Evolutionary conservation across 306 rosid species (phyloP).

Genomic region (Macrotyloma uniflorum): DNA sequence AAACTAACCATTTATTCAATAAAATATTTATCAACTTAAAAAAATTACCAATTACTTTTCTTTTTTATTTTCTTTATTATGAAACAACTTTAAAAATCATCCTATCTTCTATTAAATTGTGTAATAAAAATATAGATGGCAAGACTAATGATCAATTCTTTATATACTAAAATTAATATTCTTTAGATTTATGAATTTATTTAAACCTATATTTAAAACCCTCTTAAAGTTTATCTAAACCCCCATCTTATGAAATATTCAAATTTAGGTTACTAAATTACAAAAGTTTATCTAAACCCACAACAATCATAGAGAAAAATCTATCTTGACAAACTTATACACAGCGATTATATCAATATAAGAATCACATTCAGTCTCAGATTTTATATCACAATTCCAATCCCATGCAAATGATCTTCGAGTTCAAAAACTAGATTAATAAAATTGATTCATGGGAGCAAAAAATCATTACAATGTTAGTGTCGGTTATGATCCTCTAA

Average conservation of each 20-base stretch:
- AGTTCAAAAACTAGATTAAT: neutral
- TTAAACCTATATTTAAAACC: neutral
- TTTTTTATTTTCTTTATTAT: no score
- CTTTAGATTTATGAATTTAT: no score
- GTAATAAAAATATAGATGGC: no score
- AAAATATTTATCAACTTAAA: no score
- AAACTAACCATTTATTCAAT: no score
- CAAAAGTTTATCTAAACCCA: neutral
- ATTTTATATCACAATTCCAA: neutral
- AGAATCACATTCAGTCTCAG: neutral
- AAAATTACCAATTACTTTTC: no score
- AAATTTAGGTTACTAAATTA: neutral
- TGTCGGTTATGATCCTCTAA: neutral
- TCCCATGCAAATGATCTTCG: neutral
- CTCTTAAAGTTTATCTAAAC: no score
- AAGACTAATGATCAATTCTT: no score
- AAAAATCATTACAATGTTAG: constrained; percentile 28
- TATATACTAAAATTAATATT: no score
- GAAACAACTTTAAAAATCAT: no score
- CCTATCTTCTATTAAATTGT: no score
- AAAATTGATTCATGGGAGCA: constrained; percentile 28
- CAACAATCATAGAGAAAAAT: neutral
- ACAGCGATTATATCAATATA: neutral
- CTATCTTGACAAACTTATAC: neutral
- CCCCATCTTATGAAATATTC: no score